Percentiles rank a stretch among this genome's conserved stretches.
Evolutionary conservation across 108 stramenopile genomes (phyloP).

Genomic region (Aureococcus anophagefferens): DNA sequence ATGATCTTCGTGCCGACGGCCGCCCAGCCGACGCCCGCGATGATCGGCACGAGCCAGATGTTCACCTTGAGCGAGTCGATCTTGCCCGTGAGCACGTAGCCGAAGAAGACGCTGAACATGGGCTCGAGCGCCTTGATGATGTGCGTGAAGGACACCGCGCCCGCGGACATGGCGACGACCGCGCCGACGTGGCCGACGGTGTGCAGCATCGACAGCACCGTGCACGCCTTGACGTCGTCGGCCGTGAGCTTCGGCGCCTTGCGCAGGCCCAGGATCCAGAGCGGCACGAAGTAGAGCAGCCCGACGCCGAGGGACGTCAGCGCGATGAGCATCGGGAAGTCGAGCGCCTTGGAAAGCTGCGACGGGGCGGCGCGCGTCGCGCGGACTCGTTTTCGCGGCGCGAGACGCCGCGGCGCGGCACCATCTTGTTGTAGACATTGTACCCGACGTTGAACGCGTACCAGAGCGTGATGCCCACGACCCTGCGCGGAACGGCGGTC

Average conservation of each 20-base stretch:
- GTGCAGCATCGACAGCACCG: constrained; percentile 47
- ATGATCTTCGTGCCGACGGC: neutral
- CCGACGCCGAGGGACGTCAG: neutral
- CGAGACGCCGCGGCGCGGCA: constrained; percentile 22
- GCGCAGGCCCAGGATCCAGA: constrained; percentile 43
- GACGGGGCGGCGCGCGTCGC: too few relatives aligned
- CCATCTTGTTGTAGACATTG: constrained; percentile 57
- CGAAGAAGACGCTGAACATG: constrained; percentile 79
- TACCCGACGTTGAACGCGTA: constrained; percentile 56
- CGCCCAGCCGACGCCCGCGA: constrained; percentile 64
- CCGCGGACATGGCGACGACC: constrained; percentile 70
- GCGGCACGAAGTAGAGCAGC: constrained; percentile 31
- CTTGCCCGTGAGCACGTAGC: constrained; percentile 50
- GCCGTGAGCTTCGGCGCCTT: constrained; percentile 26
- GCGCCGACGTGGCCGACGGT: constrained; percentile 50
- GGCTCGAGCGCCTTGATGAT: constrained; percentile 96
- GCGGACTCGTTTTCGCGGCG: constrained; percentile 22
- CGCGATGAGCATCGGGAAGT: neutral
- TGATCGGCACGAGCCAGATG: constrained; percentile 79
- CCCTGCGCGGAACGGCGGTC: constrained; percentile 3
- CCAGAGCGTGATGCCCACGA: constrained; percentile 44
- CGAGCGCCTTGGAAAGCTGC: constrained; percentile 13
- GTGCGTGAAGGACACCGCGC: constrained; percentile 89
- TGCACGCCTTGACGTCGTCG: constrained; percentile 21
- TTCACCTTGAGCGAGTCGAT: constrained; percentile 67